Evolutionary conservation across 306 rosid genomes (phyloP).

Genomic region (Rosa lucieae): DNA sequence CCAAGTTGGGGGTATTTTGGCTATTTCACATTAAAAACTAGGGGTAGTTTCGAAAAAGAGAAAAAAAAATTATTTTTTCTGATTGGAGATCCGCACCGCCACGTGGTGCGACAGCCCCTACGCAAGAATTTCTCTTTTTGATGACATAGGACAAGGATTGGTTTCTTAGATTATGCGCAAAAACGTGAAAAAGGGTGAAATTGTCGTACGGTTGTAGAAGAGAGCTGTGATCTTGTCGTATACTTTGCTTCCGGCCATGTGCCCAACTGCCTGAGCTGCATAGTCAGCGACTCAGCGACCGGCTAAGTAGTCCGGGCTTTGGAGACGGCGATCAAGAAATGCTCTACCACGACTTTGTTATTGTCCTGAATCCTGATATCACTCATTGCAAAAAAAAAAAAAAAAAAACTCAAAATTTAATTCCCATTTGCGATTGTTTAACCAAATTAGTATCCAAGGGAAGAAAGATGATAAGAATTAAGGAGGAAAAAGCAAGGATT

Average conservation of each 20-base stretch:
- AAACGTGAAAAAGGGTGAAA: no score
- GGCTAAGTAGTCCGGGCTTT: slow-evolving; percentile 74
- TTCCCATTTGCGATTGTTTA: background rate
- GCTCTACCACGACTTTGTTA: slow-evolving; percentile 37
- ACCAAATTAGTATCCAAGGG: background rate
- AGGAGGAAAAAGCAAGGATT: background rate
- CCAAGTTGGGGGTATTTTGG: no score
- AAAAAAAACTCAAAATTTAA: background rate
- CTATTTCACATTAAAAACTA: no score
- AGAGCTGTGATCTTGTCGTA: slow-evolving; percentile 60
- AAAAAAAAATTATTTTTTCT: no score
- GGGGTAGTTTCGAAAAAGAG: no score
- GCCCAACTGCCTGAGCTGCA: slow-evolving; percentile 58
- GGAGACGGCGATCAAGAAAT: slow-evolving; percentile 63
- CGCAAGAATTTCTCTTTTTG: no score
- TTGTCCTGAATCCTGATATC: background rate
- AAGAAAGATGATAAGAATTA: background rate
- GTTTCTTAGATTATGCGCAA: no score
- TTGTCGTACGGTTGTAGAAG: slow-evolving; percentile 65
- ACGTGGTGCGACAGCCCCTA: no score
- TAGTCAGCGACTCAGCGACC: slow-evolving; percentile 43
- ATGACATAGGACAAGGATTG: no score
- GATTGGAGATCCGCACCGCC: no score
- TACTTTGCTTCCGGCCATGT: slow-evolving; percentile 64
- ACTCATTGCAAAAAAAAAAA: no score